phyloP scores from a whole-genome alignment of 164 flowering plant genomes.

The Vitis rupestris region DNA sequence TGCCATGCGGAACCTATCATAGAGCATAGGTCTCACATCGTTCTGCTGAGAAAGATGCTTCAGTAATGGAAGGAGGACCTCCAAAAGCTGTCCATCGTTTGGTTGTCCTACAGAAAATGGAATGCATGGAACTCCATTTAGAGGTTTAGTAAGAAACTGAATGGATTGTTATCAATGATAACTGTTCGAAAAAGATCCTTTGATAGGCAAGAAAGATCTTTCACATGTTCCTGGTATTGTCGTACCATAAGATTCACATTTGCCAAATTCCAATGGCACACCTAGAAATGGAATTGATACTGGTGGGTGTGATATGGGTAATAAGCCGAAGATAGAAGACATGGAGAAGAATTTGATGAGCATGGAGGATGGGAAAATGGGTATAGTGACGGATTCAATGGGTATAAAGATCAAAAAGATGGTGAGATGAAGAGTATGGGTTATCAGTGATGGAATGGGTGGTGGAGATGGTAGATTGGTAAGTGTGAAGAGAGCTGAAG shows the following conservation, averaged over 20 bases:
- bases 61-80: constrained; percentile 84
- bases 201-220: constrained; percentile 79
- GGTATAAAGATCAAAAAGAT: too few species aligned
- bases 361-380: too few species aligned
- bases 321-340: constrained; percentile 26
- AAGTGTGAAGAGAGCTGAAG: too few species aligned
- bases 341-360: too few species aligned
- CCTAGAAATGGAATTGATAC: constrained; percentile 86
- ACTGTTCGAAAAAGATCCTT: constrained; percentile 73
- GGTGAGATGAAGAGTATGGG: too few species aligned
- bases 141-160: constrained; percentile 90
- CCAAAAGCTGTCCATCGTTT: constrained; percentile 86
- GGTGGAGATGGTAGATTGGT: too few species aligned
- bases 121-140: constrained; percentile 90
- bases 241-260: too few species aligned
- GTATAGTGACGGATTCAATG: too few species aligned
- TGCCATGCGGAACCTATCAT: constrained; percentile 78
- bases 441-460: too few species aligned
- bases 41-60: constrained; percentile 70
- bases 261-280: constrained; percentile 68
- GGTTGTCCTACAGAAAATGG: constrained; percentile 93
- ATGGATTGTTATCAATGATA: constrained; percentile 91
- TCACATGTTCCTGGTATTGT: constrained; percentile 82
- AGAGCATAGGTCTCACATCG: constrained; percentile 76
- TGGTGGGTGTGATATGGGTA: constrained; percentile 65